These are phyloP conservation scores for Hura crepitans DNA, from an alignment of 441 rosid genomes.

Conservation along the genomic window DNA sequence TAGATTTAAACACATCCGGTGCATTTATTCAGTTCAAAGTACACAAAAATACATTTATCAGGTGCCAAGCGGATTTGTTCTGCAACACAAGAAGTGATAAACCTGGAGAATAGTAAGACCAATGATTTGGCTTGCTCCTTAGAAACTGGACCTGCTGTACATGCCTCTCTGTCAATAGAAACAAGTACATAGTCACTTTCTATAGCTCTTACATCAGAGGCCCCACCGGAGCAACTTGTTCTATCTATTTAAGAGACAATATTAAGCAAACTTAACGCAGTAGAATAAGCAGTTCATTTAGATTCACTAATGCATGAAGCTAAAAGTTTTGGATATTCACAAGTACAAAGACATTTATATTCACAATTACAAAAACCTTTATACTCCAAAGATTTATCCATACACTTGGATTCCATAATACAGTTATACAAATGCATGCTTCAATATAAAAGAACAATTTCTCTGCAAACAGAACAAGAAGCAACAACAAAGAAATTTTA, in stretches of 20 bases:
- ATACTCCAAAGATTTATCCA: not conserved
- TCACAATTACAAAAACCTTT: too few species aligned
- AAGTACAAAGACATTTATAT: not conserved
- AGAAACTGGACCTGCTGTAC: conserved; percentile 47
- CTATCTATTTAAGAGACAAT: not conserved
- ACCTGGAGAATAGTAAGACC: conserved; percentile 46
- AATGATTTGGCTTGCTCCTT: conserved; percentile 46
- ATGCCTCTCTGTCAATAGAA: conserved; percentile 57
- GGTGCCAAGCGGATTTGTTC: conserved; percentile 72
- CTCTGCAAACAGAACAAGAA: not conserved
- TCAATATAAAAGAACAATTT: not conserved
- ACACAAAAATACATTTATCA: conserved; percentile 55
- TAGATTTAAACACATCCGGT: not conserved
- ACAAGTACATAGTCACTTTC: not conserved
- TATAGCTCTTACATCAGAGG: conserved; percentile 13
- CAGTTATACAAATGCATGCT: not conserved
- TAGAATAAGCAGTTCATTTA: not conserved
- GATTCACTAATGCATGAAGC: not conserved
- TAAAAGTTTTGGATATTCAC: not conserved
- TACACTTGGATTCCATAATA: not conserved
- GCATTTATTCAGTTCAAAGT: conserved; percentile 8
- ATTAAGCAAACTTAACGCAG: not conserved
- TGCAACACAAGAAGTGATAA: conserved; percentile 58
- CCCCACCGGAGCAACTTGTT: conserved; percentile 1
- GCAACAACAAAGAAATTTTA: not conserved